phyloP scores from a whole-genome alignment of 2,329 filamentous ascomycete genomes.

The Ramularia endophylla region DNA sequence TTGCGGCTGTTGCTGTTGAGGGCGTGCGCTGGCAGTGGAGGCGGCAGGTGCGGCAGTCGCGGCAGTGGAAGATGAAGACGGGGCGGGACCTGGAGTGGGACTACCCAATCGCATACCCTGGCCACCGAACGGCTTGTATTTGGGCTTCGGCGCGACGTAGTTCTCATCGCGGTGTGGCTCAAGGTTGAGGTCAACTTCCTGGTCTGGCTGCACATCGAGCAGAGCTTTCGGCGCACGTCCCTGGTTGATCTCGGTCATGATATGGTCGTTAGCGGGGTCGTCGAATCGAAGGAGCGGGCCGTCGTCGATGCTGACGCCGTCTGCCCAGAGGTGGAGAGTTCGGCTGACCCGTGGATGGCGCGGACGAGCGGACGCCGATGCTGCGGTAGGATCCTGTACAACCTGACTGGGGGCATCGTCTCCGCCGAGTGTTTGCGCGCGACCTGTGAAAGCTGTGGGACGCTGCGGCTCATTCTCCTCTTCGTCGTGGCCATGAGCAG shows the following conservation, averaged over 20 bases:
- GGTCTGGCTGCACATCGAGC: slow-evolving; percentile 67
- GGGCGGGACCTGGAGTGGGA: slow-evolving; percentile 61
- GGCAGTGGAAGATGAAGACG: slow-evolving; percentile 29
- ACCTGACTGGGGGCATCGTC: slow-evolving; percentile 66
- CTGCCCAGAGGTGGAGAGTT: slow-evolving; percentile 71
- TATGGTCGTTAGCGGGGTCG: slow-evolving; percentile 66
- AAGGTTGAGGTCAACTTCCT: slow-evolving; percentile 73
- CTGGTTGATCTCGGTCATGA: slow-evolving; percentile 68
- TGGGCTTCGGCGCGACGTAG: slow-evolving; percentile 65
- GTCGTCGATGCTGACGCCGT: slow-evolving; percentile 82
- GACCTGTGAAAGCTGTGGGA: slow-evolving; percentile 54
- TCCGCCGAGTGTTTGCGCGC: slow-evolving; percentile 70
- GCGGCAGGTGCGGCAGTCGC: slow-evolving; percentile 30
- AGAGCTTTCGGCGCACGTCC: slow-evolving; percentile 72
- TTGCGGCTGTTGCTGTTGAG: slow-evolving; percentile 32
- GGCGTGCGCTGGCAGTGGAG: slow-evolving; percentile 32
- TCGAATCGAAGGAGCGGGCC: slow-evolving; percentile 72
- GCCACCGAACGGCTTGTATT: slow-evolving; percentile 70
- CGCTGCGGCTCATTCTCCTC: slow-evolving; percentile 28
- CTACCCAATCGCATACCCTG: slow-evolving; percentile 69
- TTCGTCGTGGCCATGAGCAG: slow-evolving; percentile 46
- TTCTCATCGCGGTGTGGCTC: slow-evolving; percentile 67
- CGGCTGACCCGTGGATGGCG: slow-evolving; percentile 52
- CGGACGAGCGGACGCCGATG: slow-evolving; percentile 34
- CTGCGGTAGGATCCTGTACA: slow-evolving; percentile 55